Base-by-base conservation (phyloP, 2,329 filamentous ascomycete species). In the Claviceps spartinae region DNA sequence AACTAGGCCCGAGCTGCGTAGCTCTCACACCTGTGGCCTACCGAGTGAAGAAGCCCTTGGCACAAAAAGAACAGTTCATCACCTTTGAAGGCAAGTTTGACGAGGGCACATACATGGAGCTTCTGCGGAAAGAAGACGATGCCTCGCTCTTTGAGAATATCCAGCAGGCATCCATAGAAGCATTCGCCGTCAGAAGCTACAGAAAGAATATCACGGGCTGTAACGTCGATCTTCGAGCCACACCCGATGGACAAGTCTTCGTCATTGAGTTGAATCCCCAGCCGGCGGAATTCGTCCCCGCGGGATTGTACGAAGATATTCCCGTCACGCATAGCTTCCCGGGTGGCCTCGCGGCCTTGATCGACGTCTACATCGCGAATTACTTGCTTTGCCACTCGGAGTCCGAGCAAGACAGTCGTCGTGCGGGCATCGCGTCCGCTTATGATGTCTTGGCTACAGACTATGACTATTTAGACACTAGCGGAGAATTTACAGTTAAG, bases 291-390 rank as follows among this genome's bases (percentile, higher is more conserved):
- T 51, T 51, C 22, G 2, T 41, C 30, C 22, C 49, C 5, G 13
- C 2, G 30, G 49, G 34, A 18, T 5, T 1, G 1, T 24, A 37
- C 20, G 34, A 41, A 40, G 49, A 51, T 22, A 14, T 40, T 20
- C 20, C 43, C 7, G 37, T 50, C 30, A 37, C 36, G 5, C 40
- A 44, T 13, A 43, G 48, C n/a, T 36, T 50, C 20, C 48, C 48
- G n/a, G 48, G 48, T 2, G 40, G 48, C 6, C 40, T 37, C 6
- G 2, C 24, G 16, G 26, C 48, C 16, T 13, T 37, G 9, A 43
- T 50, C 48, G 44, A 50, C 40, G 41, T 50, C 26, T 43, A 36
- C 18, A 44, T 50, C 40, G 48, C 48, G 11, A 49, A 49, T 38
- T 11, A 42, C 37, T 34, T 42, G 47, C 37, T 49, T 18, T 8